Conservation (phyloP, 352 stramenopile genomes). For the Phytophthora pini region DNA sequence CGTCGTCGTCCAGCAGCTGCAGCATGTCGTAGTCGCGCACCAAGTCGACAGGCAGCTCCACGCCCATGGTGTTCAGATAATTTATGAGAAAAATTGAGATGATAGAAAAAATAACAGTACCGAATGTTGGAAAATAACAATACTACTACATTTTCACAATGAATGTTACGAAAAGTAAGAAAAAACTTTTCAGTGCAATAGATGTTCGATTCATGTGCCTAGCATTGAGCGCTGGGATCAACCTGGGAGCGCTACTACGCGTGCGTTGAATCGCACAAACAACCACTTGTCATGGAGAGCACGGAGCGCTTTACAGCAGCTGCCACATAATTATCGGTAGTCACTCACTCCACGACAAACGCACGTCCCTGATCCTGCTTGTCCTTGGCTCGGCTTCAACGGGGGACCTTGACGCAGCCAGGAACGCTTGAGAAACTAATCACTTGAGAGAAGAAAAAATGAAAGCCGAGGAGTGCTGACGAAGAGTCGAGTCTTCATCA, state of each 20-base stretch:
- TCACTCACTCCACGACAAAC: conserved; percentile 30
- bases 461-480: conserved; percentile 9
- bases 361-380: conserved; percentile 7
- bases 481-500: background rate
- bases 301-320: conserved; percentile 41
- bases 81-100: background rate
- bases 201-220: conserved; percentile 22
- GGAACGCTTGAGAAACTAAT: conserved; percentile 15
- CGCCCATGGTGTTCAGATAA: conserved; percentile 29
- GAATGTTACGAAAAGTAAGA: conserved; percentile 10
- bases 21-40: conserved; percentile 49
- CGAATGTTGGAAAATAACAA: background rate
- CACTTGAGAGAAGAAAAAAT: conserved; percentile 35
- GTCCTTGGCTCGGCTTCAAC: conserved; percentile 22
- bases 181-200: conserved; percentile 3
- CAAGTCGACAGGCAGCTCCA: conserved; percentile 36
- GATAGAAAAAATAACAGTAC: conserved; percentile 9
- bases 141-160: background rate
- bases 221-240: conserved; percentile 6
- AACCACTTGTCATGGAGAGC: conserved; percentile 27
- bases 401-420: conserved; percentile 8
- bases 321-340: conserved; percentile 38
- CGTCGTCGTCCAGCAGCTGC: conserved; percentile 39
- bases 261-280: conserved; percentile 15
- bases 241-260: conserved; percentile 5